Evolutionary conservation across 768 basidiomycete species (phyloP).

Genomic region (Tulasnella calospora): DNA sequence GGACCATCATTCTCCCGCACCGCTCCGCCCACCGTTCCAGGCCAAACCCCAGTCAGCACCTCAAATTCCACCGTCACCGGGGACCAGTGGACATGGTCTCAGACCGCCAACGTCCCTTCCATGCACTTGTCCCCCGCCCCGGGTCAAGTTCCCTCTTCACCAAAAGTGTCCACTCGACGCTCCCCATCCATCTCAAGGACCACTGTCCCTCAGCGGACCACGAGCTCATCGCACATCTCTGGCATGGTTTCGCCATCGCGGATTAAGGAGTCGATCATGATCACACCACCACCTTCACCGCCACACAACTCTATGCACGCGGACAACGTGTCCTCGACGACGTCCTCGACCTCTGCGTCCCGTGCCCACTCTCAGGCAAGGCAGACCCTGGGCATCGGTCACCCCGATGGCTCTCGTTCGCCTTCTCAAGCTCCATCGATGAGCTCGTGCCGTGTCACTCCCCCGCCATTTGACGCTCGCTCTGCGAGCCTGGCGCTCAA

Average conservation of each 20-base stretch:
- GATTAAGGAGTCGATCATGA: slow-evolving; percentile 12
- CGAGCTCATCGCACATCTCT: slow-evolving; percentile 12
- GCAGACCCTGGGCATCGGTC: slow-evolving; percentile 7
- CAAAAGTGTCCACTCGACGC: slow-evolving; percentile 8
- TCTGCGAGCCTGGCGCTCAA: slow-evolving; percentile 23
- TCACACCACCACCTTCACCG: slow-evolving; percentile 25
- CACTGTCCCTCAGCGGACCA: neutral
- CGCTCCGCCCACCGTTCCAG: neutral
- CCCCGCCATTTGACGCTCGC: slow-evolving; percentile 25
- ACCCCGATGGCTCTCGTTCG: slow-evolving; percentile 6
- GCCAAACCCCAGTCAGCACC: neutral
- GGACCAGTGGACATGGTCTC: slow-evolving; percentile 21
- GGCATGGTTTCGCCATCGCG: slow-evolving; percentile 21
- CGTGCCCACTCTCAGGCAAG: slow-evolving; percentile 18
- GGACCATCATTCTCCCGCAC: slow-evolving; percentile 20
- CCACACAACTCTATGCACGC: slow-evolving; percentile 4
- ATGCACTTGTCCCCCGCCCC: neutral
- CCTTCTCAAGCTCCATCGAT: slow-evolving; percentile 8
- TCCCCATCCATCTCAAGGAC: neutral
- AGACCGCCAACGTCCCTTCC: slow-evolving; percentile 1
- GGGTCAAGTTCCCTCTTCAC: neutral
- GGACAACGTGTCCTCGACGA: neutral
- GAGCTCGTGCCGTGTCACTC: slow-evolving; percentile 11
- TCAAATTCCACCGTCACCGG: slow-evolving; percentile 11
- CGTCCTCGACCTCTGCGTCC: slow-evolving; percentile 16